Percentiles rank a stretch among this genome's conserved stretches.
phyloP scores from a whole-genome alignment of 768 basidiomycete genomes.

The Boletus rubescentipes region DNA sequence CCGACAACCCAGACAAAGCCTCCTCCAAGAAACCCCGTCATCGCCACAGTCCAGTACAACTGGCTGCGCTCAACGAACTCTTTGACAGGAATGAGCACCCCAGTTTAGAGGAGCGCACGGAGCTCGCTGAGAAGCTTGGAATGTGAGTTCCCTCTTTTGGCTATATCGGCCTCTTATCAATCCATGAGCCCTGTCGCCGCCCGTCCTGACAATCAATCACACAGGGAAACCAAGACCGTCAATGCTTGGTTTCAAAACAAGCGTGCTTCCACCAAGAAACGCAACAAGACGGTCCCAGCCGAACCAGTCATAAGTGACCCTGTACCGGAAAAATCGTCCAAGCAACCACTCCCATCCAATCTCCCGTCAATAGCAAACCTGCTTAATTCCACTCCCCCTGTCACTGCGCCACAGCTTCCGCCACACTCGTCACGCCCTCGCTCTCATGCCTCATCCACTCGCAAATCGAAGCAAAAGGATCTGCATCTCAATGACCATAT shows the following conservation, averaged over 20 bases:
- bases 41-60: conserved; percentile 69
- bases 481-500: conserved; percentile 29
- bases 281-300: conserved; percentile 42
- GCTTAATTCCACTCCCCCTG: conserved; percentile 36
- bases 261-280: conserved; percentile 78
- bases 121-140: conserved; percentile 68
- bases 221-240: conserved; percentile 81
- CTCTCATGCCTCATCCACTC: conserved; percentile 24
- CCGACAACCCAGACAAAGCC: conserved; percentile 24
- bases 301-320: conserved; percentile 33
- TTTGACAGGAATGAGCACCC: conserved; percentile 79
- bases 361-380: conserved; percentile 40
- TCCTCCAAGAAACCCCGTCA: conserved; percentile 71
- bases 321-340: conserved; percentile 22
- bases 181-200: conserved; percentile 9
- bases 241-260: conserved; percentile 90
- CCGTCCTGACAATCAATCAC: conserved; percentile 9
- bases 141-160: conserved; percentile 56
- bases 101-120: conserved; percentile 61
- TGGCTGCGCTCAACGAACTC: conserved; percentile 74
- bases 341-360: conserved; percentile 30
- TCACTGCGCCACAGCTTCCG: conserved; percentile 20
- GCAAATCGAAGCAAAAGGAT: conserved; percentile 34
- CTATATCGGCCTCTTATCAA: conserved; percentile 23
- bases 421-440: conserved; percentile 26